Percentiles rank a stretch among this genome's conserved stretches.
These are phyloP conservation scores for Choanephora cucurbitarum DNA, from an alignment of 371 early-diverging fungal species.

Conservation along the genomic window DNA sequence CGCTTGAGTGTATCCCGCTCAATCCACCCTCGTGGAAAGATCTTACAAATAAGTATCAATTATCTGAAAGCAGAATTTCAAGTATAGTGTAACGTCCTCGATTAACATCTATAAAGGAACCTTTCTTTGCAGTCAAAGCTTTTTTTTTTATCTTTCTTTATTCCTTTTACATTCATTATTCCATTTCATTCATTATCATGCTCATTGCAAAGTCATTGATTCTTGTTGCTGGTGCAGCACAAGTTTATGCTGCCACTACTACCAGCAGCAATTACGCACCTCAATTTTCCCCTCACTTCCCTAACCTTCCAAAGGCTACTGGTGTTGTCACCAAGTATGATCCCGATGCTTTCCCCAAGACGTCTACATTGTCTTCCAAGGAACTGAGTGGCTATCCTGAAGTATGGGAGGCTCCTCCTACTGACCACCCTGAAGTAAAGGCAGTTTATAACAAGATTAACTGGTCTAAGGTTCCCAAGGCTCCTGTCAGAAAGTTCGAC, in stretches of 20 bases:
- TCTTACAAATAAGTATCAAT: no score
- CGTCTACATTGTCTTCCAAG: conserved; percentile 1
- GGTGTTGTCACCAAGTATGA: conserved; percentile 15
- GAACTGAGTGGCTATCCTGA: conserved; percentile 33
- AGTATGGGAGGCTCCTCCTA: conserved; percentile 34
- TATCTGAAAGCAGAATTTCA: no score
- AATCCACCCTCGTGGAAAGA: no score
- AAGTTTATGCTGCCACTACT: conserved; percentile 18
- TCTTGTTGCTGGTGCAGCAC: conserved; percentile 13
- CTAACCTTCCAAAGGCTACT: conserved; percentile 7
- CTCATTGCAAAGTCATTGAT: conserved; percentile 15
- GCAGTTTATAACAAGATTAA: conserved; percentile 40
- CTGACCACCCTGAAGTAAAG: conserved; percentile 33
- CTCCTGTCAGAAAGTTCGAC: conserved; percentile 25
- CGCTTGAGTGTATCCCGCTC: no score
- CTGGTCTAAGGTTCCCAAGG: conserved; percentile 45
- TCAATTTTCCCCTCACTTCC: conserved; percentile 26
- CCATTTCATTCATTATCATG: conserved; percentile 12
- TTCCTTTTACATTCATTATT: no score
- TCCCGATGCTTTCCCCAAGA: conserved; percentile 8
- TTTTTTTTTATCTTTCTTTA: no score
- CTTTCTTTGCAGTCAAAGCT: no score
- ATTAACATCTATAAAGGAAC: no score
- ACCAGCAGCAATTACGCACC: conserved; percentile 9
- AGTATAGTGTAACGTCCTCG: no score